phyloP scores from a whole-genome alignment of 1,139 yeast species.

The Taphrina deformans region DNA sequence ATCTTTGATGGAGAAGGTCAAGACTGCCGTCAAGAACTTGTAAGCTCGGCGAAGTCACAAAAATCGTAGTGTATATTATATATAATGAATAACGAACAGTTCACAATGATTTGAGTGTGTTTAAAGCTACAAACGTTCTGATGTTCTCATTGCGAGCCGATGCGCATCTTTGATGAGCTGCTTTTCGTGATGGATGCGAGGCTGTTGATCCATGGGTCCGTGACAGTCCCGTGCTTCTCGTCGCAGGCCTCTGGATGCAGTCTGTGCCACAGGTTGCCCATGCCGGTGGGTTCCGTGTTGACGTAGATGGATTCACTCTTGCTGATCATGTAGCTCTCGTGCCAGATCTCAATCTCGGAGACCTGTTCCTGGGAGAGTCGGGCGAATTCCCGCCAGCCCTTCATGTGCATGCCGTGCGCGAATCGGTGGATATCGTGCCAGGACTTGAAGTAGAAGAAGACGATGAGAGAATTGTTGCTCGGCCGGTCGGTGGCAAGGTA shows the following conservation, averaged over 20 bases:
- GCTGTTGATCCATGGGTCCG: neutral
- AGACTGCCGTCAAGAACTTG: slow-evolving; percentile 29
- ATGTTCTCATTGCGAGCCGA: neutral
- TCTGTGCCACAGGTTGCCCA: slow-evolving; percentile 9
- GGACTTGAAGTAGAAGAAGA: slow-evolving; percentile 5
- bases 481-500: neutral
- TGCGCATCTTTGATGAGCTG: neutral
- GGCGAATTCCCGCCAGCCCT: neutral
- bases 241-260: neutral
- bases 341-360: slow-evolving; percentile 1
- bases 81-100: slow-evolving; percentile 1
- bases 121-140: neutral
- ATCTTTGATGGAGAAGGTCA: slow-evolving; percentile 26
- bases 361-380: neutral
- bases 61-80: neutral
- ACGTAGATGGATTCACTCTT: slow-evolving; percentile 9
- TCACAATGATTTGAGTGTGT: neutral
- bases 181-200: neutral
- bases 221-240: neutral
- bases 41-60: neutral
- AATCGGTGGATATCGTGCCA: slow-evolving; percentile 10
- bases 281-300: slow-evolving; percentile 5
- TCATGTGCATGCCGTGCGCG: slow-evolving; percentile 12
- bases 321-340: slow-evolving; percentile 6
- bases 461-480: neutral